Percentiles rank a stretch among this genome's conserved stretches.
Evolutionary conservation across 176 grass and related monocot species (phyloP).

Genomic region (Avena insularis): DNA sequence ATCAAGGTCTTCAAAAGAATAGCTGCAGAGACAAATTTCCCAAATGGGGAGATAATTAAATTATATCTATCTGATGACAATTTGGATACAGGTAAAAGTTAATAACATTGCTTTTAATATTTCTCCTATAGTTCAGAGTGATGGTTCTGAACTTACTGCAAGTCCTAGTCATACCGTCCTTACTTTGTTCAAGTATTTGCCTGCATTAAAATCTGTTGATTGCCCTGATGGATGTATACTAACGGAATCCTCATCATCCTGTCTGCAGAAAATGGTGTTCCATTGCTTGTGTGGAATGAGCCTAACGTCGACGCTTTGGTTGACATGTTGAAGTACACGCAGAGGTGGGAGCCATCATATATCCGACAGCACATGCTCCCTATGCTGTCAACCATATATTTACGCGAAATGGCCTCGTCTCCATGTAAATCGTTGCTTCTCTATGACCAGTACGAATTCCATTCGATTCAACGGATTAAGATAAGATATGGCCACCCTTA

Average conservation of each 20-base stretch:
- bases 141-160: not conserved
- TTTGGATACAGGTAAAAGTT: constrained; percentile 57
- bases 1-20: constrained; percentile 84
- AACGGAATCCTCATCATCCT: not conserved
- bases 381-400: constrained; percentile 85
- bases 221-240: not conserved
- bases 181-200: constrained; percentile 1
- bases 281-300: constrained; percentile 67
- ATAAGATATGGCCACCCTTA: constrained; percentile 70
- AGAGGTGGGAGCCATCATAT: constrained; percentile 87
- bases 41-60: constrained; percentile 85
- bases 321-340: constrained; percentile 75
- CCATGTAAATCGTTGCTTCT: constrained; percentile 55
- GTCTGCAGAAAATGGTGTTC: constrained; percentile 66
- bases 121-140: not conserved
- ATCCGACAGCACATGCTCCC: constrained; percentile 82
- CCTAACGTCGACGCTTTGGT: constrained; percentile 78
- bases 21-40: constrained; percentile 78
- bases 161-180: not conserved
- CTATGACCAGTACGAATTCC: constrained; percentile 77
- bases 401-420: constrained; percentile 62
- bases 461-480: constrained; percentile 81
- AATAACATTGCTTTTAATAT: not conserved
- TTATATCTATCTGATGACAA: constrained; percentile 78
- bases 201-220: not conserved